phyloP scores from a whole-genome alignment of 2,329 filamentous ascomycete species.

The Stagonosporopsis rhizophila region DNA sequence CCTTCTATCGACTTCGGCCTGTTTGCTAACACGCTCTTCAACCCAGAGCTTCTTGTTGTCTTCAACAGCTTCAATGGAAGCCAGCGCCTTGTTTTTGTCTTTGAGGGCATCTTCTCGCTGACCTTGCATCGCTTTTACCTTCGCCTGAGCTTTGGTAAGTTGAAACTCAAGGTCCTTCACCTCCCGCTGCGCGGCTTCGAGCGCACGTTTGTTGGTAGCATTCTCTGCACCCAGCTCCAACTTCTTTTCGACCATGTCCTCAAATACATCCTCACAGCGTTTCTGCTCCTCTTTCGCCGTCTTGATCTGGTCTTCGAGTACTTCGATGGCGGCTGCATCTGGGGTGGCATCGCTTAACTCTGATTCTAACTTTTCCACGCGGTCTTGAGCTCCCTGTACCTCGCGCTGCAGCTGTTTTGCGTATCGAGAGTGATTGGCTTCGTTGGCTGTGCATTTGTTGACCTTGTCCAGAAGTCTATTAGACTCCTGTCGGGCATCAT shows the following conservation, averaged over 20 bases:
- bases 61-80: conserved; percentile 45
- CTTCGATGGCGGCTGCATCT: conserved; percentile 64
- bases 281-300: conserved; percentile 60
- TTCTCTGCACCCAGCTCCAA: conserved; percentile 51
- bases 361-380: conserved; percentile 71
- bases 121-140: conserved; percentile 38
- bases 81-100: conserved; percentile 53
- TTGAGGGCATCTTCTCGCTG: conserved; percentile 46
- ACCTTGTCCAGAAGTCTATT: conserved; percentile 49
- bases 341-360: conserved; percentile 65
- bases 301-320: conserved; percentile 58
- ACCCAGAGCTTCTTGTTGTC: conserved; percentile 37
- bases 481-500: conserved; percentile 34
- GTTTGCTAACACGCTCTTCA: conserved; percentile 35
- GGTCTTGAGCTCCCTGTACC: conserved; percentile 67
- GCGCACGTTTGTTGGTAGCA: conserved; percentile 34
- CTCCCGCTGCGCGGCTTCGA: conserved; percentile 40
- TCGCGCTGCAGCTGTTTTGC: conserved; percentile 60
- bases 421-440: conserved; percentile 59
- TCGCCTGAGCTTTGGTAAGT: conserved; percentile 40
- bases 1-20: conserved; percentile 34
- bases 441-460: conserved; percentile 58
- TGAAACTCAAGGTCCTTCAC: conserved; percentile 32
- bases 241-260: conserved; percentile 58
- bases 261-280: conserved; percentile 50